These are phyloP conservation scores for Diaporthe nobilis DNA, from an alignment of 2,329 filamentous ascomycete species.

Conservation along the genomic window DNA sequence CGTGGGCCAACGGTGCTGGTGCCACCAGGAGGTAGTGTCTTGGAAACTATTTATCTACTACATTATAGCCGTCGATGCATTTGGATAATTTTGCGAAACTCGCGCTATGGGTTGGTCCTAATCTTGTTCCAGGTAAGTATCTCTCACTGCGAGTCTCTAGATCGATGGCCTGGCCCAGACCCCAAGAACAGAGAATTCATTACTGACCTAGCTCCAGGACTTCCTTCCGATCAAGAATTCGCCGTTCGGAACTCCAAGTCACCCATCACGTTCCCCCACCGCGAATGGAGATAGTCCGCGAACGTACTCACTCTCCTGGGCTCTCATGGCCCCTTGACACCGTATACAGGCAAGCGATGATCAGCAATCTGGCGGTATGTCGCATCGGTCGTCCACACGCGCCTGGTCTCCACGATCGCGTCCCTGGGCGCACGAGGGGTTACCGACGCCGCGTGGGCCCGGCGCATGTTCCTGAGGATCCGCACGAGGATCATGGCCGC, in stretches of 20 bases:
- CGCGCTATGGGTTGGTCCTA: too few species aligned
- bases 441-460: not conserved
- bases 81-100: too few species aligned
- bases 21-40: too few species aligned
- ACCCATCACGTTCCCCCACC: slow-evolving; percentile 1
- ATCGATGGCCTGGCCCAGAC: too few species aligned
- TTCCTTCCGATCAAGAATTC: not conserved
- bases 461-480: not conserved
- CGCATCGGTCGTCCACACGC: not conserved
- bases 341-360: not conserved
- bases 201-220: not conserved
- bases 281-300: not conserved
- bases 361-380: slow-evolving; percentile 12
- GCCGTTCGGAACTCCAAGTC: not conserved
- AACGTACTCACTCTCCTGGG: not conserved
- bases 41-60: too few species aligned
- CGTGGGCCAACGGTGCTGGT: too few species aligned
- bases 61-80: too few species aligned
- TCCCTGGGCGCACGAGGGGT: not conserved
- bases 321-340: not conserved
- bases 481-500: slow-evolving; percentile 27
- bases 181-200: too few species aligned
- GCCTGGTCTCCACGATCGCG: not conserved
- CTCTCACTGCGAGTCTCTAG: too few species aligned
- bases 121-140: too few species aligned